Evolutionary conservation across 2,329 filamentous ascomycete genomes (phyloP), one percentile per base, ranked within the genome.

Genomic region (Macrophomina pseudophaseolina): DNA sequence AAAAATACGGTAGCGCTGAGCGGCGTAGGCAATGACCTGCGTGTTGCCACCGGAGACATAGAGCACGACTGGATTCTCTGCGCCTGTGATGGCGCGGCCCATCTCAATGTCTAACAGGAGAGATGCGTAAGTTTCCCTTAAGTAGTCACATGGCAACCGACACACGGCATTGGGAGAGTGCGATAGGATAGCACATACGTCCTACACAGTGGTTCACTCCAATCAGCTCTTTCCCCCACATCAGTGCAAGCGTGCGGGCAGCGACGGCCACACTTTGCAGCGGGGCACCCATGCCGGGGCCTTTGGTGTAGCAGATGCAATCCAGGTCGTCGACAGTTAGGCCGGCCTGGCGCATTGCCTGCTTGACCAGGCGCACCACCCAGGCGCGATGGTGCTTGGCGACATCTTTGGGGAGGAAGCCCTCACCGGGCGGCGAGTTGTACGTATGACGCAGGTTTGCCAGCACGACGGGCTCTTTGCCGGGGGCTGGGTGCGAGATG

Each of bases 141-240:
- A 2, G 14, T 4, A 8, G 54, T n/a, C 38, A 8, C 11, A 5
- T 8, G 30, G 33, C 6, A 40, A 40, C 38, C 38, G 14, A 40
- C 38, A 44, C 35, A 16, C 12, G 44, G 32, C 30, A 12, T n/a
- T 30, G 35, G 46, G 46, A 28, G 35, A 14, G 16, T 7, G 8
- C 12, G 42, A 28, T 30, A 46, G 51, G 40, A 35, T 74, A 53
- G 18, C 38, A 78, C 84, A 68, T 79, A 87, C 84, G 95, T 51
- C 95, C 95, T 56, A 99, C 92, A 79, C 95, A 99, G 81, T 99
- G 95, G 80, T 99, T 99, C 32, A 99, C 95, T 30, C 93, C 94
- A 3, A 99, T 90, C 44, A 99, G 84, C n/a, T 91, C 89, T 79
- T 92, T 93, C 64, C 83, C 85, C 95, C 95, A 99, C 16, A 99